A percentile compares a stretch with the other conserved stretches of the same genome.
Evolutionary conservation across 1,284 basidiomycete genomes (phyloP).

Genomic region (Coriolopsis trogii): DNA sequence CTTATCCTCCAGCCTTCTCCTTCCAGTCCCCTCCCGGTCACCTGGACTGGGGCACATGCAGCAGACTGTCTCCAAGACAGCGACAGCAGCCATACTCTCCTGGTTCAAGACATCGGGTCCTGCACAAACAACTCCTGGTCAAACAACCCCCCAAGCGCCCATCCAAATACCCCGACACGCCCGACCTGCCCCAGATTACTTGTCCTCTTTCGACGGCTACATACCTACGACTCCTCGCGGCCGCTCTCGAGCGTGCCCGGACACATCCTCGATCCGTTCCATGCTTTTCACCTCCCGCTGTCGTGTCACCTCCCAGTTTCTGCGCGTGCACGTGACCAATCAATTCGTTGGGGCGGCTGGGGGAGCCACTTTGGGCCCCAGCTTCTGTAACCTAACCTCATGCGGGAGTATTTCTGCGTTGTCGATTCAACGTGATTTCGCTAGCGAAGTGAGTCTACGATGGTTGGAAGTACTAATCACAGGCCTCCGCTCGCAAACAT

Average conservation of each 20-base stretch:
- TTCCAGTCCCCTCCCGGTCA: background rate
- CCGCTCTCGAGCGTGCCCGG: slow-evolving; percentile 20
- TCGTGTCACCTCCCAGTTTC: too few species aligned
- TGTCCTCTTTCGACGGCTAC: background rate
- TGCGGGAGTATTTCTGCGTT: too few species aligned
- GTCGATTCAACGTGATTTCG: too few species aligned
- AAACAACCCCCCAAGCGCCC: slow-evolving; percentile 12
- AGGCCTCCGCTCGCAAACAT: too few species aligned
- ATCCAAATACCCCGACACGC: background rate
- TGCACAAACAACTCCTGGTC: slow-evolving; percentile 12
- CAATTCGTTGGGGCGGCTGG: slow-evolving; percentile 23
- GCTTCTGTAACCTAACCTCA: too few species aligned
- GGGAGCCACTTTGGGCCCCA: too few species aligned
- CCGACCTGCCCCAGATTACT: background rate
- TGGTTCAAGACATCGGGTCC: too few species aligned
- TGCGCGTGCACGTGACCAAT: slow-evolving; percentile 13
- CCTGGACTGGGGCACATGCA: background rate
- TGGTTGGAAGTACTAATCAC: too few species aligned
- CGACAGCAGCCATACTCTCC: too few species aligned
- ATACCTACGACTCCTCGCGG: slow-evolving; percentile 1
- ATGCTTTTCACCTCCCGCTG: too few species aligned
- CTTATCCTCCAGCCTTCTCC: background rate
- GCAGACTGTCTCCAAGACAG: too few species aligned
- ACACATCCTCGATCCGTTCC: background rate
- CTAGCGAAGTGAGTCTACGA: too few species aligned